Base-by-base conservation (phyloP, 1,284 basidiomycete genomes). In the Wallemia mellicola region DNA sequence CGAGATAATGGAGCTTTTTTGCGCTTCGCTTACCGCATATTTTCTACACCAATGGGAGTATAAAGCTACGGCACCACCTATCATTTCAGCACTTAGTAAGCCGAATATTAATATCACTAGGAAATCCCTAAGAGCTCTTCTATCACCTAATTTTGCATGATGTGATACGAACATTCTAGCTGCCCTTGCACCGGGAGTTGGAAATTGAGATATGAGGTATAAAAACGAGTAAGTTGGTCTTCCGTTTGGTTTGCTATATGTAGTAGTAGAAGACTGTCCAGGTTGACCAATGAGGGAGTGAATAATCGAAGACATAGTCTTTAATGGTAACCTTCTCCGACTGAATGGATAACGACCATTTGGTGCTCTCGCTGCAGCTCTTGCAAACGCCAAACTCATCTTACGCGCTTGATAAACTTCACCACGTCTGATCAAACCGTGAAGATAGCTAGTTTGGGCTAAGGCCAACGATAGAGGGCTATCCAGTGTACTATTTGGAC, bases 21-120 rank as follows among this genome's bases (percentile, higher is more conserved):
- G 38, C 22, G 38, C 38, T n/a, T 48, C 38, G 19, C 9, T 11
- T 11, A 48, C 22, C 22, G 38, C 38, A n/a, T 17, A 48, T 48
- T 48, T 48, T n/a, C 38, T 48, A n/a, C 55, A 57, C 55, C 55
- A 57, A 14, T 57, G 55, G 24, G 27, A 26, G 55, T 57, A 57
- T 24, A 57, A 7, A 26, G 27, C 55, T 11, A 28, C 55, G 17
- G 55, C 55, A 15, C 15, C 55, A 24, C 55, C 55, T 19, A 57
- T 28, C 55, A 57, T 57, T 28, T 57, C 55, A 7, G 24, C 24
- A 28, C 55, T 57, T 7, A 57, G 55, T 15, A 57, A 28, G 15
- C 55, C 55, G 55, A 57, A 28, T 11, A 57, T 24, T 9, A 57
- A 25, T 2, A 28, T 9, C 15, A 57, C 15, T 3, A 57, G 55